Evolutionary conservation across 2,329 filamentous ascomycete species (phyloP), one percentile per base, ranked within the genome.

Genomic region (Coniella vitis): DNA sequence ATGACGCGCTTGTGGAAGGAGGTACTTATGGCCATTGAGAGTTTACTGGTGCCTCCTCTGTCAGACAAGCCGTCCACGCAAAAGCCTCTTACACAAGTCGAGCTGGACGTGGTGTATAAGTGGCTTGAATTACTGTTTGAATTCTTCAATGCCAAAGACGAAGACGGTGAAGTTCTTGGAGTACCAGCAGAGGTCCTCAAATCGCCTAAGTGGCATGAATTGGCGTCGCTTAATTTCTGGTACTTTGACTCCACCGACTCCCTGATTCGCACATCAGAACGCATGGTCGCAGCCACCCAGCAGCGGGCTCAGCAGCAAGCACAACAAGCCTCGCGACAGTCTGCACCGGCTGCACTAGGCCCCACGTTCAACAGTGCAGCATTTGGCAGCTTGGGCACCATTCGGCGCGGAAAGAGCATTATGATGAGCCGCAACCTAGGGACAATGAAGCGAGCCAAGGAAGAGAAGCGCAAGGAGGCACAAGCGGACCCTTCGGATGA

Each of bases 1-100:
- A 98, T 98, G 93, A 94, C 90, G 19, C 83, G 93, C 38, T 71
- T 98, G 5, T 98, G 93, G 93, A 98, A 98, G 68, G 93, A 98
- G 65, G 90, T 95, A 1, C 75, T 98, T 14, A 83, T 90, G 58
- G 94, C 91, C 1, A 86, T 97, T 55, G 93, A 98, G 68, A 79
- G 80, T 34, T 75, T 98, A 16, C 77, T 98, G 35, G 91, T 98
- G 3, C 93, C 93, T 16, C 93, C 93, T 7, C 72, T 98, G 9
- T 96, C 90, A 7, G 93, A 98, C 65, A 98, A 98, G 63, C 87
- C 86, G 4, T 95, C 90, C 1, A 78, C 80, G 52, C 91, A 98
- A 64, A 84, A 83, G 55, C 85, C 88, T 4, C 77, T 98, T 19
- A 86, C 79, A 0, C 84, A 90, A 60, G 86, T 90, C 63, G 93